Evolutionary conservation across 139 green algal genomes (phyloP).

Genomic region (Ulvella scutata): DNA sequence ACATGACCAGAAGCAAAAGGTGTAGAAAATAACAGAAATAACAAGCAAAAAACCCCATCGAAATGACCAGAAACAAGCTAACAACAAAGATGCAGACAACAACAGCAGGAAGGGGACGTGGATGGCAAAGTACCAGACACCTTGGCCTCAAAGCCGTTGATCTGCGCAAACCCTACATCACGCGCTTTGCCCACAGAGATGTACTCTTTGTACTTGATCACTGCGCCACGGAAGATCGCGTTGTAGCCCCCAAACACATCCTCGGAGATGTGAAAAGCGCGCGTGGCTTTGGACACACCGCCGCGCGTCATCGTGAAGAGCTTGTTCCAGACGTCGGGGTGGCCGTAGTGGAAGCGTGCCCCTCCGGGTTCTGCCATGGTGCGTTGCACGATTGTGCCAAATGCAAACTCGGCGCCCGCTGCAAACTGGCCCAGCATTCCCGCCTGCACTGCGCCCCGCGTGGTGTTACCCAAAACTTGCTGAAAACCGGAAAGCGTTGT

Average conservation of each 20-base stretch:
- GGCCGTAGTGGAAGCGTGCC: slow-evolving; percentile 72
- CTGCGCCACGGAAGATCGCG: slow-evolving; percentile 46
- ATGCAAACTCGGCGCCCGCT: slow-evolving; percentile 51
- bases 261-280: slow-evolving; percentile 35
- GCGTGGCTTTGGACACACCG: slow-evolving; percentile 40
- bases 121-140: slow-evolving; percentile 13
- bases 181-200: slow-evolving; percentile 67
- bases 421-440: slow-evolving; percentile 56
- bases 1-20: no score
- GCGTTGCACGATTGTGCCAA: slow-evolving; percentile 63
- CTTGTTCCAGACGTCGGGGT: slow-evolving; percentile 86
- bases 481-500: no score
- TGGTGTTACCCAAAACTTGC: no score
- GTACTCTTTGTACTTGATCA: slow-evolving; percentile 73
- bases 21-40: no score
- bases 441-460: neutral
- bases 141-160: slow-evolving; percentile 82
- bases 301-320: slow-evolving; percentile 61
- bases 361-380: slow-evolving; percentile 47
- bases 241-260: slow-evolving; percentile 59
- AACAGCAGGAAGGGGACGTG: neutral
- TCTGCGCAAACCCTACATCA: slow-evolving; percentile 85
- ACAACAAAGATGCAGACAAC: no score
- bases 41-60: no score
- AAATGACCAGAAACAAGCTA: no score